phyloP scores from a whole-genome alignment of 2,329 filamentous ascomycete species.

The Aspergillus brasiliensis region DNA sequence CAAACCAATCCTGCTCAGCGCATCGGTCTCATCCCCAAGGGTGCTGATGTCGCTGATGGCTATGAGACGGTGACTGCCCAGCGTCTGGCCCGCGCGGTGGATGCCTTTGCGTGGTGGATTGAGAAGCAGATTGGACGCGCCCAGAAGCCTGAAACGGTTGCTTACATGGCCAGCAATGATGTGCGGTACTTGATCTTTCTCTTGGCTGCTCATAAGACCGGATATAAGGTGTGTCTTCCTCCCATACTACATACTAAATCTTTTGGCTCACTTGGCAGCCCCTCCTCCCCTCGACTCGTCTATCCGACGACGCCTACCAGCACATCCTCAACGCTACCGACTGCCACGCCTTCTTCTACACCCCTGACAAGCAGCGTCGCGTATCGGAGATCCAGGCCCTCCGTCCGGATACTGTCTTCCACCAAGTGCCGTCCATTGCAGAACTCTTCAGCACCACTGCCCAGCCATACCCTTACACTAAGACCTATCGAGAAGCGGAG shows the following conservation, averaged over 20 bases:
- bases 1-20: not conserved
- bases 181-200: constrained; percentile 23
- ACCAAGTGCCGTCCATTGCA: constrained; percentile 11
- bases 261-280: not conserved
- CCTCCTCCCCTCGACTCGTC: constrained; percentile 23
- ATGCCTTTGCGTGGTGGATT: constrained; percentile 28
- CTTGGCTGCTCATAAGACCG: constrained; percentile 24
- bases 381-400: constrained; percentile 19
- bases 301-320: constrained; percentile 21
- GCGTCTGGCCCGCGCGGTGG: constrained; percentile 25
- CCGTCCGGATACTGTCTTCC: constrained; percentile 5
- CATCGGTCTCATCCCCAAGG: constrained; percentile 6
- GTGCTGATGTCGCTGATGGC: not conserved
- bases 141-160: constrained; percentile 17
- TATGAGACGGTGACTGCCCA: constrained; percentile 19
- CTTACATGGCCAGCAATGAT: constrained; percentile 27
- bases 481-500: constrained; percentile 23
- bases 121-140: constrained; percentile 21
- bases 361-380: constrained; percentile 25
- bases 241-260: rapidly evolving
- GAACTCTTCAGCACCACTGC: not conserved
- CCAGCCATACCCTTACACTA: constrained; percentile 14
- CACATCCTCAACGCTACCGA: constrained; percentile 19
- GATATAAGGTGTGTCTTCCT: constrained; percentile 14
- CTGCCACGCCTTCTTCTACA: constrained; percentile 29